A percentile compares a stretch with the other conserved stretches of the same genome.
Evolutionary conservation across 495 filamentous ascomycete species (phyloP).

Genomic region (Halenospora varia): DNA sequence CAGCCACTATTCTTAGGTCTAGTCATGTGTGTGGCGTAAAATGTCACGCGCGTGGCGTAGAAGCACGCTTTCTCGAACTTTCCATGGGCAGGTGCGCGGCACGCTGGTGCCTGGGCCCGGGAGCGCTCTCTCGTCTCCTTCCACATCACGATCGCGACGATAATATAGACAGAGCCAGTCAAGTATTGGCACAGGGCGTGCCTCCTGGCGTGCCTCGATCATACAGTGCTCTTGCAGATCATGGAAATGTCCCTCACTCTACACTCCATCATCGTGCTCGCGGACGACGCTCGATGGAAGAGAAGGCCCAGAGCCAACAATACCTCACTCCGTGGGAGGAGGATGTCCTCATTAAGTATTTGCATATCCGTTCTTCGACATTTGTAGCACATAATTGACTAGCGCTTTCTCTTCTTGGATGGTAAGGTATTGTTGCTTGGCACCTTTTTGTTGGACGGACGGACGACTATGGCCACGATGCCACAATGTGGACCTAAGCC

Average conservation of each 20-base stretch:
- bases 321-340: neutral
- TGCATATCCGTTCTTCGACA: neutral
- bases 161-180: neutral
- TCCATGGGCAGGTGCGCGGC: neutral
- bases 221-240: neutral
- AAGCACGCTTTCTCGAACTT: neutral
- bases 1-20: neutral
- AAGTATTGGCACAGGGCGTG: neutral
- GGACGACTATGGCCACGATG: slow-evolving; percentile 9
- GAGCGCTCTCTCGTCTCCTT: neutral
- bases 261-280: neutral
- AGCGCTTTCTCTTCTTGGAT: slow-evolving; percentile 13
- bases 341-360: neutral
- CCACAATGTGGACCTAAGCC: slow-evolving; percentile 3
- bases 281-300: neutral
- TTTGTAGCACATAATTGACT: slow-evolving; percentile 7
- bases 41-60: too few relatives aligned
- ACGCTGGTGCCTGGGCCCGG: neutral
- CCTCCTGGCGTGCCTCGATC: neutral
- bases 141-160: neutral
- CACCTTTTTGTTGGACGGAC: slow-evolving; percentile 6
- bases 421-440: slow-evolving; percentile 11
- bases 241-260: neutral
- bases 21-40: neutral
- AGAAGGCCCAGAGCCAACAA: neutral